Percentiles rank a stretch among this genome's conserved stretches.
Evolutionary conservation across 257 asterid species (phyloP).

Genomic region (Scutellaria barbata): DNA sequence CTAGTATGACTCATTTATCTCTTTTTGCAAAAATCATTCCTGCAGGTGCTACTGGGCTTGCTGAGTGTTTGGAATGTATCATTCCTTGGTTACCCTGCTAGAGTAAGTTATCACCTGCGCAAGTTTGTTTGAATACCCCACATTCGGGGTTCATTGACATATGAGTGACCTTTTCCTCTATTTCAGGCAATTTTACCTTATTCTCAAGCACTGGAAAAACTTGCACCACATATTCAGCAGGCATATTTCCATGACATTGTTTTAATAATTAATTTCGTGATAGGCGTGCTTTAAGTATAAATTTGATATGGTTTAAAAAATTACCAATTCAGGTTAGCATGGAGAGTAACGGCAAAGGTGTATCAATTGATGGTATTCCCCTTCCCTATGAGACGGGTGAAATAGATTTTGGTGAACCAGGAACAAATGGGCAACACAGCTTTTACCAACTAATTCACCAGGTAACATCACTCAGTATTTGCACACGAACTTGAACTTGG

Average conservation of each 20-base stretch:
- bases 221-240: conserved; percentile 99
- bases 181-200: conserved; percentile 97
- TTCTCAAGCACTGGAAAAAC: conserved; percentile 95
- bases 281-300: conserved; percentile 24
- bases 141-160: conserved; percentile 24
- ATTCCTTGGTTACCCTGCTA: conserved; percentile 94
- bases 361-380: conserved; percentile 91
- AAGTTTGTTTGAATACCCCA: conserved; percentile 24
- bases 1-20: conserved; percentile 24
- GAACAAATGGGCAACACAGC: conserved; percentile 99
- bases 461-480: conserved; percentile 49
- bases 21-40: conserved; percentile 31
- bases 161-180: conserved; percentile 18
- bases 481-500: conserved; percentile 10
- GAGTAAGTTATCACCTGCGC: conserved; percentile 64
- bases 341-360: conserved; percentile 99
- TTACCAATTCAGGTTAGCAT: conserved; percentile 78
- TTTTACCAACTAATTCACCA: conserved; percentile 99
- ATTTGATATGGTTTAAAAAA: conserved; percentile 17
- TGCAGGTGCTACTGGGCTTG: conserved; percentile 91
- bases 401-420: conserved; percentile 99
- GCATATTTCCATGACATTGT: conserved; percentile 47
- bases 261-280: conserved; percentile 28
- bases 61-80: conserved; percentile 98
- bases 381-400: conserved; percentile 96